Percentiles rank a stretch among this genome's conserved stretches.
Evolutionary conservation across 331 rosid species (phyloP).

Genomic region (Spiraea crenata): DNA sequence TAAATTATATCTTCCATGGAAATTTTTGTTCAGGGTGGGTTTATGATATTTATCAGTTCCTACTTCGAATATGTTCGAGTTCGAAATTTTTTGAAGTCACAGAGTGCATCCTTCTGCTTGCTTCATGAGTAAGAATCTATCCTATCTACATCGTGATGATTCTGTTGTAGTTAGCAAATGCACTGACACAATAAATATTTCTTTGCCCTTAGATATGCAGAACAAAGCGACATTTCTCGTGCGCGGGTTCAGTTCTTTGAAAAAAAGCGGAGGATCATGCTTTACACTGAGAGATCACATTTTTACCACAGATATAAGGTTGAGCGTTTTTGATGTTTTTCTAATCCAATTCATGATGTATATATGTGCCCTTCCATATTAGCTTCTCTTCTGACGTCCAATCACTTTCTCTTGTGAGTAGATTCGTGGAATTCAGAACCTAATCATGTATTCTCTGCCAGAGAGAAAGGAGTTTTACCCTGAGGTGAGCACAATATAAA

Average conservation of each 20-base stretch:
- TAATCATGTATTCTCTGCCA: conserved; percentile 81
- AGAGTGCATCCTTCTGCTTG: conserved; percentile 80
- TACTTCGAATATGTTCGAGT: conserved; percentile 77
- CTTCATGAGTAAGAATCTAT: conserved; percentile 82
- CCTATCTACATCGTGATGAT: not conserved
- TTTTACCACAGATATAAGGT: conserved; percentile 94
- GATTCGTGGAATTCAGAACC: conserved; percentile 78
- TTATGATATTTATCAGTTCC: conserved; percentile 76
- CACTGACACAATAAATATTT: conserved; percentile 16
- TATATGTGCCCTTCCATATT: not conserved
- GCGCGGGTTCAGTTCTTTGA: conserved; percentile 80
- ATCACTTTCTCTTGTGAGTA: conserved; percentile 22
- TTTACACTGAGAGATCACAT: conserved; percentile 91
- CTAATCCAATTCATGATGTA: not conserved
- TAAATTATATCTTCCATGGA: conserved; percentile 14
- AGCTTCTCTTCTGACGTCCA: not conserved
- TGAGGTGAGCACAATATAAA: conserved; percentile 48
- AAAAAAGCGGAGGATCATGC: conserved; percentile 73
- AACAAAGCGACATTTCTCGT: conserved; percentile 76
- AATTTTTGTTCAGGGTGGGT: conserved; percentile 67
- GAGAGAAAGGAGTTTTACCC: conserved; percentile 92
- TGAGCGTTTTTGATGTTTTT: conserved; percentile 43
- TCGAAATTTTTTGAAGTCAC: conserved; percentile 78
- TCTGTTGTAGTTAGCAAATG: conserved; percentile 3
- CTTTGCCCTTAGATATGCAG: conserved; percentile 57